Percentiles rank a stretch among this genome's conserved stretches.
phyloP scores from a whole-genome alignment of 768 basidiomycete species.

The Butyriboletus loyo region DNA sequence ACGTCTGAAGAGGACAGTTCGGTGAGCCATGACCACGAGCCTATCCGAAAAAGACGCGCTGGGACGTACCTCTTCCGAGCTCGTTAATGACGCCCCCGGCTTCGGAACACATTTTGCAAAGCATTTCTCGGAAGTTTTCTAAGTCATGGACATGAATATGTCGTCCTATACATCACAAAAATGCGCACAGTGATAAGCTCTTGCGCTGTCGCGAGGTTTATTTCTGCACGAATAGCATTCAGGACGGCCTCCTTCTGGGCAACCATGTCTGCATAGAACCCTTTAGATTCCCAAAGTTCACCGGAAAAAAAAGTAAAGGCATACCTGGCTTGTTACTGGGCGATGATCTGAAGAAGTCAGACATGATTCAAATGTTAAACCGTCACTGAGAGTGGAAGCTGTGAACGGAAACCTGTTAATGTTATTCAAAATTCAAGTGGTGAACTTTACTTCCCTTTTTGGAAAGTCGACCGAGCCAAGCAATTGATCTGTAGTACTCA shows the following conservation, averaged over 20 bases:
- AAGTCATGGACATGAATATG: not conserved
- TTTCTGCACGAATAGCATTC: constrained; percentile 63
- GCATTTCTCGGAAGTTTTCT: constrained; percentile 83
- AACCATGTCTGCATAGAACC: constrained; percentile 30
- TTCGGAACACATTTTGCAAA: constrained; percentile 75
- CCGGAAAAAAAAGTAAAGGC: not conserved
- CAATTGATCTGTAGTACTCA: no score
- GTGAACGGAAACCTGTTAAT: no score
- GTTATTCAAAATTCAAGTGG: no score
- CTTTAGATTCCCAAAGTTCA: not conserved
- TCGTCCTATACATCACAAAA: not conserved
- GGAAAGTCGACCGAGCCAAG: no score
- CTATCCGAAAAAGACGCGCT: not conserved
- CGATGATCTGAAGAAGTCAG: constrained; percentile 51
- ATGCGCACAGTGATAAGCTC: constrained; percentile 68
- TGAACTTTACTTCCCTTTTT: constrained; percentile 10
- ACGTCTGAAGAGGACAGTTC: constrained; percentile 47
- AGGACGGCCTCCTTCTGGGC: constrained; percentile 48
- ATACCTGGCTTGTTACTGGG: constrained; percentile 29
- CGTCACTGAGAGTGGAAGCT: not conserved
- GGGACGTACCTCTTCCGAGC: constrained; percentile 65
- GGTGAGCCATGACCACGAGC: not conserved
- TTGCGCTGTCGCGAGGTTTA: constrained; percentile 73
- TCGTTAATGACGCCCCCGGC: constrained; percentile 64
- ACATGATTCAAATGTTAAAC: constrained; percentile 34